Percentiles rank a stretch among this genome's conserved stretches.
These are phyloP conservation scores for Lentinula aciculospora DNA, from an alignment of 768 basidiomycete species.

Conservation along the genomic window DNA sequence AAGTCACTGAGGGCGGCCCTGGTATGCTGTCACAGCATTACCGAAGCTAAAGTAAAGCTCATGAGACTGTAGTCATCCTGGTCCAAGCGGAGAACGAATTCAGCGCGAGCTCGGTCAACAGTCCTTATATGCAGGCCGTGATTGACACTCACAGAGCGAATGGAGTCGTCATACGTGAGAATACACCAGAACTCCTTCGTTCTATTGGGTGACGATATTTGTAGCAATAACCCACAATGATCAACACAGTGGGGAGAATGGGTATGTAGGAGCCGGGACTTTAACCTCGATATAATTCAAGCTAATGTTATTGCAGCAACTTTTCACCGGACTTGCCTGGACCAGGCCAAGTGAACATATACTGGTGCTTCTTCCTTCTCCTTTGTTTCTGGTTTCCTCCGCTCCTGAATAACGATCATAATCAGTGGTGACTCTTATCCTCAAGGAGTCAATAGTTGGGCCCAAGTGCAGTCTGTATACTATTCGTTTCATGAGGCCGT, in stretches of 20 bases:
- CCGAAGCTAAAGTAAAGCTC: background rate
- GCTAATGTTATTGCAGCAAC: slow-evolving; percentile 17
- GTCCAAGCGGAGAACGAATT: slow-evolving; percentile 56
- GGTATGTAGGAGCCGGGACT: slow-evolving; percentile 11
- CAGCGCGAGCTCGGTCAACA: slow-evolving; percentile 33
- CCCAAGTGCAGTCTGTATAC: slow-evolving; percentile 44
- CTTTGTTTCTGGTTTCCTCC: background rate
- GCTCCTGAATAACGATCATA: background rate
- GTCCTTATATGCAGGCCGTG: slow-evolving; percentile 45
- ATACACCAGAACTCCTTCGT: background rate
- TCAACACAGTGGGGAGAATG: slow-evolving; percentile 39
- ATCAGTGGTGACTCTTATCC: slow-evolving; percentile 47
- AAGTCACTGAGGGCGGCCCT: slow-evolving; percentile 57
- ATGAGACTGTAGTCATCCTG: slow-evolving; percentile 32
- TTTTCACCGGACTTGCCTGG: slow-evolving; percentile 44
- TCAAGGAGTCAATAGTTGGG: slow-evolving; percentile 41
- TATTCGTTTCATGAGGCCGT: slow-evolving; percentile 36
- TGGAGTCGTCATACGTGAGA: slow-evolving; percentile 43
- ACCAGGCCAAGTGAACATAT: slow-evolving; percentile 40
- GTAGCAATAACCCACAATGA: slow-evolving; percentile 45
- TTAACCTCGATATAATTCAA: background rate
- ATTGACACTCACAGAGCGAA: slow-evolving; percentile 38
- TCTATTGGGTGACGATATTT: background rate
- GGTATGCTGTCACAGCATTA: slow-evolving; percentile 21
- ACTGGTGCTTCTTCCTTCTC: slow-evolving; percentile 30